Percentiles rank a stretch among this genome's conserved stretches.
Evolutionary conservation across 306 rosid genomes (phyloP).

Genomic region (Phaseolus lunatus): DNA sequence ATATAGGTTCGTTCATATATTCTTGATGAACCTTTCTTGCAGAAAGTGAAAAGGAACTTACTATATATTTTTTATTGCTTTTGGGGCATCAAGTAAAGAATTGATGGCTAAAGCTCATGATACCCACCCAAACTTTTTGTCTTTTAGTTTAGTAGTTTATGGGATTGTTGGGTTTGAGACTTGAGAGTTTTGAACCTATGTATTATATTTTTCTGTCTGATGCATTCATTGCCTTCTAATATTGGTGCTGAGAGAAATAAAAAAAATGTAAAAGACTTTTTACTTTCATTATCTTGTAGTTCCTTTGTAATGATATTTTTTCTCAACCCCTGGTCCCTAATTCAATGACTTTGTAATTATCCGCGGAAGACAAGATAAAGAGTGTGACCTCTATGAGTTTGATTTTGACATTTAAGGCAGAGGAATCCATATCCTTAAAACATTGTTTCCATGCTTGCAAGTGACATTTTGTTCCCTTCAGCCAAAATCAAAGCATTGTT

Average conservation of each 20-base stretch:
- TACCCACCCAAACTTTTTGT: slow-evolving; percentile 22
- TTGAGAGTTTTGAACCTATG: slow-evolving; percentile 20
- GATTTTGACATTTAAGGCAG: slow-evolving; percentile 49
- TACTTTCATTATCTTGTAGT: slow-evolving; percentile 6
- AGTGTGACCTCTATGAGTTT: slow-evolving; percentile 21
- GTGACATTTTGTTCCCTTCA: slow-evolving; percentile 41
- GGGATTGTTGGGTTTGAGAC: background rate
- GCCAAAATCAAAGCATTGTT: slow-evolving; percentile 35
- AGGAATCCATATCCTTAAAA: slow-evolving; percentile 30
- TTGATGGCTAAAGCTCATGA: slow-evolving; percentile 5
- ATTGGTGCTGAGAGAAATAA: background rate
- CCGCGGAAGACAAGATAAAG: slow-evolving; percentile 36
- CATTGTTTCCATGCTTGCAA: slow-evolving; percentile 35
- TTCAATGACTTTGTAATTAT: slow-evolving; percentile 22
- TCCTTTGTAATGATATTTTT: background rate
- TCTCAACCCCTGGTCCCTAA: slow-evolving; percentile 39
- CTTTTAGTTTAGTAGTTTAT: background rate
- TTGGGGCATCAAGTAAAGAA: slow-evolving; percentile 42
- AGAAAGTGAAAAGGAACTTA: slow-evolving; percentile 14
- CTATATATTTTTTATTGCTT: slow-evolving; percentile 30
- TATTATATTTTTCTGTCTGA: background rate
- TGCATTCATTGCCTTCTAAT: background rate
- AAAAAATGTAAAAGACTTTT: background rate
- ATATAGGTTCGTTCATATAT: background rate
- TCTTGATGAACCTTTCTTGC: background rate